phyloP scores from a whole-genome alignment of 129 eudicot species.

The Flaveria brownii region DNA sequence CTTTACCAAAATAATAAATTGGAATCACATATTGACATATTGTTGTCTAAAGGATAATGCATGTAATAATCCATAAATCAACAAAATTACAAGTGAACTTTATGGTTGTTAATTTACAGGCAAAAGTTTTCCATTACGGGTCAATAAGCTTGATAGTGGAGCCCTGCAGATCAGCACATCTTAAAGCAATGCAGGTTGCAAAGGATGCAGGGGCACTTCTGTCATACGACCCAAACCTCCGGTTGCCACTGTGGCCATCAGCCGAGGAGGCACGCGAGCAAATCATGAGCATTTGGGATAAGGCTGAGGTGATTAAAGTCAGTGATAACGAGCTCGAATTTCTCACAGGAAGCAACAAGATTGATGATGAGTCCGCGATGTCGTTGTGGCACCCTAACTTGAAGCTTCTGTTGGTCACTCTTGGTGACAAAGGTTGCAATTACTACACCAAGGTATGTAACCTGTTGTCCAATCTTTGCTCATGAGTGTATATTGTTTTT shows the following conservation, averaged over 20 bases:
- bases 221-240: conserved; percentile 91
- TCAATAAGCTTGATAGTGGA: conserved; percentile 97
- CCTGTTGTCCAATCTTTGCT: neutral
- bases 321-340: conserved; percentile 94
- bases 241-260: conserved; percentile 95
- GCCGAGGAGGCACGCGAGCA: conserved; percentile 78
- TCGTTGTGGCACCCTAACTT: conserved; percentile 87
- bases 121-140: conserved; percentile 92
- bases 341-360: conserved; percentile 72
- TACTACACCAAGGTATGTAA: conserved; percentile 87
- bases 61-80: neutral
- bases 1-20: neutral
- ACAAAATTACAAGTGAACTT: neutral
- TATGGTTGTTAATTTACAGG: conserved; percentile 39
- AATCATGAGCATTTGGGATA: conserved; percentile 94
- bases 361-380: conserved; percentile 85
- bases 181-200: conserved; percentile 95
- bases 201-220: conserved; percentile 86
- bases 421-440: conserved; percentile 94
- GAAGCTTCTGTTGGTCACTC: conserved; percentile 93
- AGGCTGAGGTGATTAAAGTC: conserved; percentile 90
- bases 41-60: neutral
- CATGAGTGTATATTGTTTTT: neutral
- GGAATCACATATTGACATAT: neutral
- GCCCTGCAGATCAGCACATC: conserved; percentile 97